These are phyloP conservation scores for Tylopilus plumbeoviolaceoides DNA, from an alignment of 768 basidiomycete species.

Conservation along the genomic window DNA sequence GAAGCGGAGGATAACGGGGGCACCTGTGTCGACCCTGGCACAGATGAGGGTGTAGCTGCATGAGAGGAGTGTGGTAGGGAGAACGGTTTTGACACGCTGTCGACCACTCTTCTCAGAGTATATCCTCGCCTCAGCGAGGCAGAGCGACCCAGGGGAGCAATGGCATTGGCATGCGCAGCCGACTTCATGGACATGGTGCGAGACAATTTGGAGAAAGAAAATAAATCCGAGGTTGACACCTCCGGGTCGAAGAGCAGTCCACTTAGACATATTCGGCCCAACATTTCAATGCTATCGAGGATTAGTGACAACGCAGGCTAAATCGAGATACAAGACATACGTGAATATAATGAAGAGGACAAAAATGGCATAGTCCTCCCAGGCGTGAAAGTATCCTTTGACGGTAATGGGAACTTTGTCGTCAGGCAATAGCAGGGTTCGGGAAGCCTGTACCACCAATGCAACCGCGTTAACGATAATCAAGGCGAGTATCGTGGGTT, in stretches of 20 bases:
- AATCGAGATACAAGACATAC: conserved; percentile 39
- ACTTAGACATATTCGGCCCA: conserved; percentile 84
- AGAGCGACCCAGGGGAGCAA: conserved; percentile 20
- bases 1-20: conserved; percentile 2
- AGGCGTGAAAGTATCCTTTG: conserved; percentile 78
- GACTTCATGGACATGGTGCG: conserved; percentile 24
- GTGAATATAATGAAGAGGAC: conserved; percentile 81
- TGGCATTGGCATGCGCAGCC: conserved; percentile 23
- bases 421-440: conserved; percentile 50
- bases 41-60: conserved; percentile 14
- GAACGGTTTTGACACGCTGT: conserved; percentile 52
- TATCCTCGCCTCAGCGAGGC: conserved; percentile 41
- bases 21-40: conserved; percentile 8
- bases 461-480: conserved; percentile 83
- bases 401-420: conserved; percentile 39
- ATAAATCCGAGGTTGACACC: conserved; percentile 47
- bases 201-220: conserved; percentile 33
- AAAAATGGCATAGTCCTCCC: conserved; percentile 88
- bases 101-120: conserved; percentile 42
- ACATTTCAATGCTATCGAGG: conserved; percentile 63
- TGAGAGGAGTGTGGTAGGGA: conserved; percentile 32
- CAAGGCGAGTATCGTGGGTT: conserved; percentile 75
- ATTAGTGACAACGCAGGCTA: background rate
- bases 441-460: conserved; percentile 74
- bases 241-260: conserved; percentile 88